Percentiles rank a stretch among this genome's conserved stretches.
phyloP scores from a whole-genome alignment of 768 basidiomycete genomes.

The Lentinula lateritia region DNA sequence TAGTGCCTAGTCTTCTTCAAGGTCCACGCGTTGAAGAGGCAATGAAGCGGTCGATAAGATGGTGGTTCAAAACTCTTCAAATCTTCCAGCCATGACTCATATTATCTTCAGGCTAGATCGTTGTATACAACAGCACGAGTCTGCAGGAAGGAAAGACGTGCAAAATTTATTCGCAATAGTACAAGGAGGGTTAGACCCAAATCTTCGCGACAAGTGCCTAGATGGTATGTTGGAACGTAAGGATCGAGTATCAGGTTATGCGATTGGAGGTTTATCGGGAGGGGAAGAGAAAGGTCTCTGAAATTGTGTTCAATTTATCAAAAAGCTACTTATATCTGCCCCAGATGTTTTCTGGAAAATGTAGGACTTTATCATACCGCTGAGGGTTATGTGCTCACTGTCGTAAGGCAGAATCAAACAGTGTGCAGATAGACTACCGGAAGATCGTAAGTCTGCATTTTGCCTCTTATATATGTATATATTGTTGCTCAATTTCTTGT shows the following conservation, averaged over 20 bases:
- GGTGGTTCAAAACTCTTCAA: conserved; percentile 27
- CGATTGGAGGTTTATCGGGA: conserved; percentile 86
- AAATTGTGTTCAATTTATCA: neutral
- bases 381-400: neutral
- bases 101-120: conserved; percentile 51
- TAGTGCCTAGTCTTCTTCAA: conserved; percentile 75
- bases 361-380: conserved; percentile 34
- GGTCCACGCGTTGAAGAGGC: conserved; percentile 83
- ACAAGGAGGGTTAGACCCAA: conserved; percentile 77
- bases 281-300: conserved; percentile 83
- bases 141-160: conserved; percentile 52
- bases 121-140: conserved; percentile 72
- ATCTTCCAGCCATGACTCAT: neutral
- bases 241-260: conserved; percentile 80
- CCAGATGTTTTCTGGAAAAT: conserved; percentile 81
- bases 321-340: neutral
- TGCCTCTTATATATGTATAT: neutral
- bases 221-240: conserved; percentile 77
- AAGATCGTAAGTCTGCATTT: conserved; percentile 54
- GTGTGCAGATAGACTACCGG: conserved; percentile 73
- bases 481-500: neutral
- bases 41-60: conserved; percentile 82
- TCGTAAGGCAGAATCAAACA: conserved; percentile 58
- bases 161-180: conserved; percentile 93
- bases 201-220: conserved; percentile 69